phyloP scores from a whole-genome alignment of 2,329 filamentous ascomycete genomes.

The Phyllosticta paracitricarpa region DNA sequence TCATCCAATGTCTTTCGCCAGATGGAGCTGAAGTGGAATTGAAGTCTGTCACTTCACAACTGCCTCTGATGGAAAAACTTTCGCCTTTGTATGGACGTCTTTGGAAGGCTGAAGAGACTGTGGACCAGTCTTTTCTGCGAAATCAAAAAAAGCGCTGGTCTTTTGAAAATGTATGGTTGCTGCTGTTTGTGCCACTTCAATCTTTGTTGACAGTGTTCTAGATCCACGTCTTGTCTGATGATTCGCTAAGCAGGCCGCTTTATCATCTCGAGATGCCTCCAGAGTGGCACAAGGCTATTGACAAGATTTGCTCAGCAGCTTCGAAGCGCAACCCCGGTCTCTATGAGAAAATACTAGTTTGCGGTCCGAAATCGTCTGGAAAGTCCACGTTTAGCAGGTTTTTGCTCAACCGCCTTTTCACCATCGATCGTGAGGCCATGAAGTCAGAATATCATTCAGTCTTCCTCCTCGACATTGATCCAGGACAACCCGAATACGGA shows the following conservation, averaged over 20 bases:
- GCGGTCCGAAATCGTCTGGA: slow-evolving; percentile 61
- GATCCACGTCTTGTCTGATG: slow-evolving; percentile 8
- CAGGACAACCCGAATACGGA: slow-evolving; percentile 66
- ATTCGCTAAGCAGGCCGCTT: background rate
- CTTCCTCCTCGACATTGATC: slow-evolving; percentile 64
- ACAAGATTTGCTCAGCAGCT: slow-evolving; percentile 21
- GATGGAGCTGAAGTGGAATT: slow-evolving; percentile 46
- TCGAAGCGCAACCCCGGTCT: slow-evolving; percentile 14
- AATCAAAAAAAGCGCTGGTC: slow-evolving; percentile 3
- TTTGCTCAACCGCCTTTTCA: slow-evolving; percentile 57
- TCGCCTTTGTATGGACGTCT: slow-evolving; percentile 58
- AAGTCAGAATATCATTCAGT: slow-evolving; percentile 28
- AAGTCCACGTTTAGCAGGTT: slow-evolving; percentile 66
- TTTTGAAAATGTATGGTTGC: slow-evolving; percentile 1
- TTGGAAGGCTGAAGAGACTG: slow-evolving; percentile 45
- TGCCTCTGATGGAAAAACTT: slow-evolving; percentile 48
- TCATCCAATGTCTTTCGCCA: slow-evolving; percentile 34
- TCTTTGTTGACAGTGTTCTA: background rate
- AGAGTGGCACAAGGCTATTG: slow-evolving; percentile 6
- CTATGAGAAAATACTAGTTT: slow-evolving; percentile 46
- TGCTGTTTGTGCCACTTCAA: background rate
- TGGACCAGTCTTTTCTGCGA: slow-evolving; percentile 1
- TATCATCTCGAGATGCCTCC: slow-evolving; percentile 8
- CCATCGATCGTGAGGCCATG: slow-evolving; percentile 22
- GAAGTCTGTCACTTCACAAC: slow-evolving; percentile 34